These are phyloP conservation scores for Dothistroma pini DNA, from an alignment of 2,329 filamentous ascomycete species.

Conservation along the genomic window DNA sequence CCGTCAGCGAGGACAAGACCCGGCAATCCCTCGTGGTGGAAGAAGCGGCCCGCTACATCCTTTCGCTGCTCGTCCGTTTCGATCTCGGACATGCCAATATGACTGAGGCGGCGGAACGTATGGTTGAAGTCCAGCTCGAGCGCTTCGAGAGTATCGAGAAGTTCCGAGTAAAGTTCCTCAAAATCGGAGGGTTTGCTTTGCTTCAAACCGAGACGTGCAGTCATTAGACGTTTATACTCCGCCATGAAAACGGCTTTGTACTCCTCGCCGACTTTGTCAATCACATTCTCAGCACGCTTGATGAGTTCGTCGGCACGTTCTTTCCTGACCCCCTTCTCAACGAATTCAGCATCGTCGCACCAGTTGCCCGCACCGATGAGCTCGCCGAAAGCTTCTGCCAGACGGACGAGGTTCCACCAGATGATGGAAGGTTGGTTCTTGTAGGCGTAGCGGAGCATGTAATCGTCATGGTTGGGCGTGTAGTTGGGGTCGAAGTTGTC, in stretches of 20 bases:
- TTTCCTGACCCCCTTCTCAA: constrained; percentile 67
- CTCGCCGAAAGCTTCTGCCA: constrained; percentile 86
- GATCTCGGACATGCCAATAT: constrained; percentile 59
- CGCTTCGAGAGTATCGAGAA: constrained; percentile 76
- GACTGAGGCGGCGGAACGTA: constrained; percentile 78
- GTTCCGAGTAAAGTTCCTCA: constrained; percentile 71
- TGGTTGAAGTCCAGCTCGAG: constrained; percentile 90
- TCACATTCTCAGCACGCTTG: constrained; percentile 76
- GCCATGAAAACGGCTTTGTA: constrained; percentile 80
- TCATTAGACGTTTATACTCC: constrained; percentile 90
- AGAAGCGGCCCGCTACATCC: constrained; percentile 68
- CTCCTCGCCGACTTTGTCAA: constrained; percentile 76
- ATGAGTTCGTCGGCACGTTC: constrained; percentile 68
- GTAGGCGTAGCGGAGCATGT: constrained; percentile 82
- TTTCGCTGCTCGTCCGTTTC: constrained; percentile 61
- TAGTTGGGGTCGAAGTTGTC: constrained; percentile 94
- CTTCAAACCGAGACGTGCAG: constrained; percentile 70
- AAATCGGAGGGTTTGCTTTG: constrained; percentile 70
- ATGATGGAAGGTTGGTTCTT: constrained; percentile 92
- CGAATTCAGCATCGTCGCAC: constrained; percentile 69
- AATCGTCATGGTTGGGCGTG: constrained; percentile 95
- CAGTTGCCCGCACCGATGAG: constrained; percentile 71
- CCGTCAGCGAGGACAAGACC: constrained; percentile 46
- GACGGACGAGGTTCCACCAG: constrained; percentile 95
- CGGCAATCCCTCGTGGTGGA: constrained; percentile 69